Evolutionary conservation across 2,329 filamentous ascomycete genomes (phyloP).

Genomic region (Pseudogymnoascus sp.): DNA sequence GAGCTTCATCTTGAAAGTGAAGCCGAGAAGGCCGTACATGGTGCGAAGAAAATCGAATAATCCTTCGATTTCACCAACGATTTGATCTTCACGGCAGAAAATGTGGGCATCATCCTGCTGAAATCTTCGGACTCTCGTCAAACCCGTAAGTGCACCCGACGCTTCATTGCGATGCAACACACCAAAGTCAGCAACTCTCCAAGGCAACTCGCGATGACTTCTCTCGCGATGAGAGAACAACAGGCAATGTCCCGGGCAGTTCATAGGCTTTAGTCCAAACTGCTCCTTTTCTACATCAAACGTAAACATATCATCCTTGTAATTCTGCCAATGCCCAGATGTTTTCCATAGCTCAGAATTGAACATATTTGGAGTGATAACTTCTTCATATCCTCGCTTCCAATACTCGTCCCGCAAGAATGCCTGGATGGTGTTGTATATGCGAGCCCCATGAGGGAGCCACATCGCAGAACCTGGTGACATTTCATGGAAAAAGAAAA

Average conservation of each 20-base stretch:
- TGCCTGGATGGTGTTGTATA: slow-evolving; percentile 80
- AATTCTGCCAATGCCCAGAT: slow-evolving; percentile 89
- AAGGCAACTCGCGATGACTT: slow-evolving; percentile 83
- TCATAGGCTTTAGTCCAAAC: slow-evolving; percentile 93
- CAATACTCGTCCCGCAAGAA: slow-evolving; percentile 85
- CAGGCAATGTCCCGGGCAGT: slow-evolving; percentile 90
- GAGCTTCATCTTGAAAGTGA: slow-evolving; percentile 89
- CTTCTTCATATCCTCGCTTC: slow-evolving; percentile 89
- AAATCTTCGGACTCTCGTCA: slow-evolving; percentile 89
- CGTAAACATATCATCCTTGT: slow-evolving; percentile 95
- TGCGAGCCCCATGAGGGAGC: slow-evolving; percentile 83
- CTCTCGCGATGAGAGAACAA: slow-evolving; percentile 78
- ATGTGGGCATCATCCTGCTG: slow-evolving; percentile 96
- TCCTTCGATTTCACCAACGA: slow-evolving; percentile 65
- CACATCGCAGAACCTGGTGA: slow-evolving; percentile 94
- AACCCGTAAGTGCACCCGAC: slow-evolving; percentile 80
- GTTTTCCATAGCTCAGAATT: slow-evolving; percentile 89
- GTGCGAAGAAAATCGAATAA: slow-evolving; percentile 81
- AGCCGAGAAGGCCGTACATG: slow-evolving; percentile 77
- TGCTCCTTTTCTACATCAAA: slow-evolving; percentile 76
- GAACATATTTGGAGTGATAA: slow-evolving; percentile 95
- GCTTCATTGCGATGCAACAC: slow-evolving; percentile 93
- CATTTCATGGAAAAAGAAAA: slow-evolving; percentile 92
- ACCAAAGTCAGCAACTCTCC: slow-evolving; percentile 92
- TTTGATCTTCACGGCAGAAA: slow-evolving; percentile 81